Conservation (phyloP, 108 stramenopile species). For the Cyclostephanos tholiformis region DNA sequence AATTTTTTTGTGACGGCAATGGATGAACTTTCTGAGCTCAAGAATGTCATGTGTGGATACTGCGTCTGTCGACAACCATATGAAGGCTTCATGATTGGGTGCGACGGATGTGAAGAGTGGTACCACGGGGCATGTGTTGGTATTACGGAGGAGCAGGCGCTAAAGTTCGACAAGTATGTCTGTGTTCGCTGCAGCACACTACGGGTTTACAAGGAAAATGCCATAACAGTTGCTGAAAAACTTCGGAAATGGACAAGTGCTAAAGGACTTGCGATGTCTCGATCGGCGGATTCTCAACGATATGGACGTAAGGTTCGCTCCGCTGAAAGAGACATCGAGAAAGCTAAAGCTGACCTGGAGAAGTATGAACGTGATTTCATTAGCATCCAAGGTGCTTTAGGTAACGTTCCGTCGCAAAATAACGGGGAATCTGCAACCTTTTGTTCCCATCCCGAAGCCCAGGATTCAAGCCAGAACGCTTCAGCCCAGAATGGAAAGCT, state of each 20-base stretch:
- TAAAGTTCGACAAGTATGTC: constrained; percentile 75
- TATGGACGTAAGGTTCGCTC: constrained; percentile 67
- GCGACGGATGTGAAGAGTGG: constrained; percentile 94
- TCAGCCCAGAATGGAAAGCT: background rate
- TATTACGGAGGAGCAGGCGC: constrained; percentile 72
- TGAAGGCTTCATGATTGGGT: constrained; percentile 96
- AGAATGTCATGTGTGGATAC: constrained; percentile 73
- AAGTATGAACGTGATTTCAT: constrained; percentile 38
- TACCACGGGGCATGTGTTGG: constrained; percentile 93
- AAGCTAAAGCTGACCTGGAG: constrained; percentile 68
- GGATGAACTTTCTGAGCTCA: constrained; percentile 66
- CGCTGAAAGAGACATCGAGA: constrained; percentile 43
- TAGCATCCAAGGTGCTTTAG: background rate
- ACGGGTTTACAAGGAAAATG: constrained; percentile 58
- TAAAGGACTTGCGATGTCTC: constrained; percentile 65
- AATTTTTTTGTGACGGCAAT: constrained; percentile 63
- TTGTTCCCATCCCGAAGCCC: constrained; percentile 6
- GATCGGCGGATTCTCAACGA: constrained; percentile 64
- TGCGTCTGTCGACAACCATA: constrained; percentile 91
- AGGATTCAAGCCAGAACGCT: background rate
- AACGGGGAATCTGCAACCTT: background rate
- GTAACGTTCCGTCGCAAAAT: background rate
- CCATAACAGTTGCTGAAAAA: constrained; percentile 45
- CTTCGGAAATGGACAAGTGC: constrained; percentile 75
- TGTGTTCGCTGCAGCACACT: constrained; percentile 74